Base-by-base conservation (phyloP, 176 grass and related monocot genomes). In the Elymus sibiricus region DNA sequence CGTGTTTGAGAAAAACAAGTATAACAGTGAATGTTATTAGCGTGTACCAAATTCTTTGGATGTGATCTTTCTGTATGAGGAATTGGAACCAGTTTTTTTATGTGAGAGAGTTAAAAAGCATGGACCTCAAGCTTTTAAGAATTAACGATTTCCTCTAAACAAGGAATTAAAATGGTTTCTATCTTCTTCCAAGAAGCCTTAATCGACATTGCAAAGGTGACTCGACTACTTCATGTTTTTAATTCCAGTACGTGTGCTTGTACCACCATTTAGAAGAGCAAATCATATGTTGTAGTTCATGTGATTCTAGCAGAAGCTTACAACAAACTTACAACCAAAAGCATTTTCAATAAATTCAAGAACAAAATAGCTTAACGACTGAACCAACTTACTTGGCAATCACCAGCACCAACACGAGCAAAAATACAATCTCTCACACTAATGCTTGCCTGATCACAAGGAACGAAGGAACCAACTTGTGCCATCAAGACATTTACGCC, bases 361-460 rank as follows among this genome's bases (percentile, higher is more conserved):
- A 76, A 60, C 10, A 86, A 79, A 62, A 86, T 64, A 79, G 7
- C 4, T 65, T 39, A 19, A 80, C 15, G 22, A 55, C 64, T 37
- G 43, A 76, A 77, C 46, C 31, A 75, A 89, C 87, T 95, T 90
- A 98, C 93, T 83, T 98, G 95, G 86, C 95, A 98, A 92, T 98
- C 95, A 67, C 95, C 95, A 83, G 95, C 95, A n/a, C 95, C 95
- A 88, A 98, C 93, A 89, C 95, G 95, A 76, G 95, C 91, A 95
- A 98, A 98, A 84, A 98, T 98, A 84, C 95, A 94, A 90, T 98
- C 95, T 70, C 95, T 91, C 74, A 98, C 87, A 78, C 93, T 98
- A 82, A 98, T 55, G 64, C 87, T 98, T 81, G 95, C 95, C 43
- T 85, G 77, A 79, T 98, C 88, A 17, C 93, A 98, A 68, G 95